Percentiles rank a stretch among this genome's conserved stretches.
phyloP scores from a whole-genome alignment of 1,284 basidiomycete species.

The Dichomitus squalens region DNA sequence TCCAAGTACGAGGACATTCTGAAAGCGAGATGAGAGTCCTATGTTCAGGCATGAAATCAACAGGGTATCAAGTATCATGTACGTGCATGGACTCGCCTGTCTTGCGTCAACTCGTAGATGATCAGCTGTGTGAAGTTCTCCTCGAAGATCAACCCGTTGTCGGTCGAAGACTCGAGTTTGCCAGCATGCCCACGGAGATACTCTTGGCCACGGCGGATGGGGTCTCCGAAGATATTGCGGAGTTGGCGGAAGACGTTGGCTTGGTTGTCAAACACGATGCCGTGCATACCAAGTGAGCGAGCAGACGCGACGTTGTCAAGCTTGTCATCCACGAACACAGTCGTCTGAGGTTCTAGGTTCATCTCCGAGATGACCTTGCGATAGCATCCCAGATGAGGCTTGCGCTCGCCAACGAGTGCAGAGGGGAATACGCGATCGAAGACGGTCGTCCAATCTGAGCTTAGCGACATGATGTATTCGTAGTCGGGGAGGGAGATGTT shows the following conservation, averaged over 20 bases:
- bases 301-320: constrained; percentile 61
- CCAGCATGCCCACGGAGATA: constrained; percentile 46
- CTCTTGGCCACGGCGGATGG: constrained; percentile 42
- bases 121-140: constrained; percentile 62
- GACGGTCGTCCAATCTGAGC: constrained; percentile 47
- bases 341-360: constrained; percentile 42
- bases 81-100: constrained; percentile 38
- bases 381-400: constrained; percentile 52
- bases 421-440: constrained; percentile 59
- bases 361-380: constrained; percentile 47
- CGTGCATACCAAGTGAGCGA: constrained; percentile 55
- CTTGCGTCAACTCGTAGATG: constrained; percentile 55
- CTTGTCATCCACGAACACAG: constrained; percentile 62
- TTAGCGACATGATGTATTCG: constrained; percentile 40
- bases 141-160: constrained; percentile 41
- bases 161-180: constrained; percentile 47
- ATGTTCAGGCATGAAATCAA: constrained; percentile 1
- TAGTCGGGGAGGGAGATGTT: constrained; percentile 62
- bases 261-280: constrained; percentile 50
- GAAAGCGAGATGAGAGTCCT: constrained; percentile 18
- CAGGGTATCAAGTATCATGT: neutral
- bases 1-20: constrained; percentile 49
- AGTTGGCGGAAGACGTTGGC: constrained; percentile 46
- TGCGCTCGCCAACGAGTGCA: constrained; percentile 40
- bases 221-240: constrained; percentile 49